These are phyloP conservation scores for Neurospora tetraspora DNA, from an alignment of 495 filamentous ascomycete genomes.

Conservation along the genomic window DNA sequence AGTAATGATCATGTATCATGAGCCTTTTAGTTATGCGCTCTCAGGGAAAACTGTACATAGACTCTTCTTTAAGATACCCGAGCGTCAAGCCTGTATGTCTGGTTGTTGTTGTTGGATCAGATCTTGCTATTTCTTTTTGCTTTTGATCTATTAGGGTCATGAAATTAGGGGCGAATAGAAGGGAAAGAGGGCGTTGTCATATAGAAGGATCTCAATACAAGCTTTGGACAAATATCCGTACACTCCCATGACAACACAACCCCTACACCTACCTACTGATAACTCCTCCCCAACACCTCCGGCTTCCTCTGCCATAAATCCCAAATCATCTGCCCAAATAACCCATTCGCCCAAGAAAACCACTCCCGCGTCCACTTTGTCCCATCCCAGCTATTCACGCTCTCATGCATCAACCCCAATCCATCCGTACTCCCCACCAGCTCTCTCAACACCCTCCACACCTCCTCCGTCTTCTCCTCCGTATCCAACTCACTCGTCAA, in stretches of 20 bases:
- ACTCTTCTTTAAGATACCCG: neutral
- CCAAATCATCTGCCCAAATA: conserved; percentile 58
- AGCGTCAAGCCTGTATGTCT: neutral
- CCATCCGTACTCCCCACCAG: conserved; percentile 44
- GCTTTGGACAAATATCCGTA: neutral
- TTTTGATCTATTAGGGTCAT: neutral
- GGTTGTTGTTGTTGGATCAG: neutral
- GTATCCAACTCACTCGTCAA: conserved; percentile 21
- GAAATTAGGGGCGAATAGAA: neutral
- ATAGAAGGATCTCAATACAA: neutral
- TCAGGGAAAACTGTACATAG: neutral
- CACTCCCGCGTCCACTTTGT: conserved; percentile 51
- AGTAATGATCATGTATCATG: neutral
- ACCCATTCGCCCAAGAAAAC: conserved; percentile 62
- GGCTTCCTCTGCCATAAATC: conserved; percentile 40
- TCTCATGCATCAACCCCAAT: conserved; percentile 53
- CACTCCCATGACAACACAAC: neutral
- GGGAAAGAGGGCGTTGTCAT: neutral
- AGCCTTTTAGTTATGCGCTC: neutral
- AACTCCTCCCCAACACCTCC: conserved; percentile 26
- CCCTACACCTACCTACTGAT: conserved; percentile 16
- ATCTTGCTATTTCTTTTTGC: neutral
- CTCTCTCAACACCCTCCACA: conserved; percentile 25
- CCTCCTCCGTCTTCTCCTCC: too few relatives aligned
- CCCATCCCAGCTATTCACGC: conserved; percentile 42